phyloP scores from a whole-genome alignment of 305 asterid species.

The Solanum hybrid region DNA sequence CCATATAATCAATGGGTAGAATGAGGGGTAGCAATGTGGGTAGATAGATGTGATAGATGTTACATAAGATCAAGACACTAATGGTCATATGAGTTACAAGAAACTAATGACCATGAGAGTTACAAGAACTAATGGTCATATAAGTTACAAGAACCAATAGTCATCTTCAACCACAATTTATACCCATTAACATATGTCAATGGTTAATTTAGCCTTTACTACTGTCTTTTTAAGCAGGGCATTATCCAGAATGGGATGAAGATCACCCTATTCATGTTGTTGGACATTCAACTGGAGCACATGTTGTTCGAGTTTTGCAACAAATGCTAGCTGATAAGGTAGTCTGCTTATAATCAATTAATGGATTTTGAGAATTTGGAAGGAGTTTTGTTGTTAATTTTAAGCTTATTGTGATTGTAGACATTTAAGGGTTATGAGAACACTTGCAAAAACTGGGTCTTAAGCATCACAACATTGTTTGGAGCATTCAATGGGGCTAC shows the following conservation, averaged over 20 bases:
- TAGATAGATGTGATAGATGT: too few species aligned
- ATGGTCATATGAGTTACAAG: too few species aligned
- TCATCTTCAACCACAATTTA: too few species aligned
- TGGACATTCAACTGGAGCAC: constrained; percentile 96
- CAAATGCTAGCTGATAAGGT: constrained; percentile 97
- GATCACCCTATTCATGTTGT: constrained; percentile 85
- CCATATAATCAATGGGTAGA: too few species aligned
- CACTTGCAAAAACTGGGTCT: constrained; percentile 72
- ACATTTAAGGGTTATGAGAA: constrained; percentile 65
- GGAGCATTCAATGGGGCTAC: constrained; percentile 97
- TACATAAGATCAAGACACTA: too few species aligned
- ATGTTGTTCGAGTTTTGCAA: constrained; percentile 80
- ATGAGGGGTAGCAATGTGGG: too few species aligned
- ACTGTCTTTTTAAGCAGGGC: constrained; percentile 28
- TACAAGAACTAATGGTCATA: too few species aligned
- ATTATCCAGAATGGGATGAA: constrained; percentile 93
- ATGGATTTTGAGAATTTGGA: not conserved
- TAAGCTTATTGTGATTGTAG: constrained; percentile 23
- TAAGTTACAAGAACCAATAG: too few species aligned
- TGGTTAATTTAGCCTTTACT: not conserved
- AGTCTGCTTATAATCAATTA: not conserved
- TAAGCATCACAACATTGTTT: constrained; percentile 45
- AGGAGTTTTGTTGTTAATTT: not conserved
- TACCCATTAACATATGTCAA: not conserved
- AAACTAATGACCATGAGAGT: too few species aligned